Conservation (phyloP, 371 early-diverging fungal genomes). For the Rhizopus arrhizus region DNA sequence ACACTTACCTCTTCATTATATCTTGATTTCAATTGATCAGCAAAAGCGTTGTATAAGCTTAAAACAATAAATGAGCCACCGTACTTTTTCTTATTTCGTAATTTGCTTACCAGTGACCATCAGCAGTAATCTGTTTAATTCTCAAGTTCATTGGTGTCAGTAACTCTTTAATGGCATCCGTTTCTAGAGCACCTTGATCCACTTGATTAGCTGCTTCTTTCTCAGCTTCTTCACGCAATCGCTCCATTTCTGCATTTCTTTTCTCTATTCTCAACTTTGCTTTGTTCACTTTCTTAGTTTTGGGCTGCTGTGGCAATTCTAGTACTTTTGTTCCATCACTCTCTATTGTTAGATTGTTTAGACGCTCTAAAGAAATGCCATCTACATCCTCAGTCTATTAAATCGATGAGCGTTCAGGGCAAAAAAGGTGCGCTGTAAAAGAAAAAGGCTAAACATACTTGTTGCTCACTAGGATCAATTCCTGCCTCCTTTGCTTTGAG, state of each 20-base stretch:
- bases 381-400: slow-evolving; percentile 29
- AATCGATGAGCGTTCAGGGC: background rate
- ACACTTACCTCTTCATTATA: slow-evolving; percentile 49
- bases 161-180: slow-evolving; percentile 65
- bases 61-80: slow-evolving; percentile 11
- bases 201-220: slow-evolving; percentile 76
- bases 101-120: slow-evolving; percentile 79
- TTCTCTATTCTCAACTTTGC: slow-evolving; percentile 70
- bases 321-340: slow-evolving; percentile 18
- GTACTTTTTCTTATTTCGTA: background rate
- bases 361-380: slow-evolving; percentile 45
- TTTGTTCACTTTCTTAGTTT: slow-evolving; percentile 65
- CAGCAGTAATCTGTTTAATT: slow-evolving; percentile 66
- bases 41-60: slow-evolving; percentile 85
- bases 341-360: slow-evolving; percentile 40
- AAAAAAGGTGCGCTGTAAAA: background rate
- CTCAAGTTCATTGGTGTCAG: slow-evolving; percentile 46
- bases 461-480: slow-evolving; percentile 1
- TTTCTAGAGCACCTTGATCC: slow-evolving; percentile 76
- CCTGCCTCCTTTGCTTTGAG: slow-evolving; percentile 30
- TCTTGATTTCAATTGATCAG: slow-evolving; percentile 71
- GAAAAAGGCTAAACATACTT: background rate
- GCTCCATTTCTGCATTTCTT: slow-evolving; percentile 75
- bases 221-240: slow-evolving; percentile 76
- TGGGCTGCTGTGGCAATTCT: slow-evolving; percentile 14